Base-by-base conservation (phyloP, 441 rosid species). In the Erodium moschatum region DNA sequence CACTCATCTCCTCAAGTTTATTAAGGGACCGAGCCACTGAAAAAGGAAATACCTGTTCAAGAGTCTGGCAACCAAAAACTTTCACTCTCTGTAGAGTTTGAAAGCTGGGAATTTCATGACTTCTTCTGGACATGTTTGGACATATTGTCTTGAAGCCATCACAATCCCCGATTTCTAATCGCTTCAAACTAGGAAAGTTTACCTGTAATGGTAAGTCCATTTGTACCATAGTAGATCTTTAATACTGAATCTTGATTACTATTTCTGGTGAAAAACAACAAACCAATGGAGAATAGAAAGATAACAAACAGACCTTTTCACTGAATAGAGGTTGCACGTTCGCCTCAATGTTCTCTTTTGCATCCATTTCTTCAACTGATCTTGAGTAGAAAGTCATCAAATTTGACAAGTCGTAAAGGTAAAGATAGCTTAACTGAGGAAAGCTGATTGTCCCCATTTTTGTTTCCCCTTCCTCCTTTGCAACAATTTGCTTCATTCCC, bases 401-500 rank as follows among this genome's bases (percentile, higher is more conserved):
- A 5, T 50, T 50, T n/a, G 19, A 16, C 56, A 50, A 50, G 13
- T 50, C 19, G 4, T n/a, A 6, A 12, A 50, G 56, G 13, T 2
- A 15, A n/a, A 50, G 56, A 50, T 12, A 50, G 56, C 56, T 50
- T 1, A 50, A n/a, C 13, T 50, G 56, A 50, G 56, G 56, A 50
- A 50, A 50, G 19, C 5, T 50, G 18, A 12, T 50, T n/a, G 56
- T 3, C 4, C 13, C 29, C 5, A 6, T 2, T 5, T 8, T 19
- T 6, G 63, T 20, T 58, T 58, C 44, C 44, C 33, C 72, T 33
- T 50, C 19, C 13, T 50, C 16, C 16, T 10, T 16, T 5, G 13
- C 20, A 0, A 76, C n/a, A 42, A 72, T 29, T 66, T 68, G 50
- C 21, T 69, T 69, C 67, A 72, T 65, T 8, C 8, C 0, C 20